phyloP scores from a whole-genome alignment of 106 monocot species.

The Iris macrosiphon region DNA sequence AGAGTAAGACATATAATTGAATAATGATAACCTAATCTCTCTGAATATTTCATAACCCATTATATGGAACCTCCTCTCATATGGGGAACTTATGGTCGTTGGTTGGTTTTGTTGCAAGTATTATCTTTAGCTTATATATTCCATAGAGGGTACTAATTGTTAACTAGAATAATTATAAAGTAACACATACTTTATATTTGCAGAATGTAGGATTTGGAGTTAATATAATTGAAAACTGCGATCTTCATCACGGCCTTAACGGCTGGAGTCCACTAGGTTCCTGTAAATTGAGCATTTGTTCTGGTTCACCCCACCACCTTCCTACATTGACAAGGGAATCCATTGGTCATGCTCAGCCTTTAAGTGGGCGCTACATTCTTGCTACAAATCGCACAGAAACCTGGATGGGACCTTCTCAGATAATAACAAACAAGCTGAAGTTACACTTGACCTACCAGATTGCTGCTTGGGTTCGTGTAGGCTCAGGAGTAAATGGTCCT shows the following conservation, averaged over 20 bases:
- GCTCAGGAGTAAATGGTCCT: constrained; percentile 34
- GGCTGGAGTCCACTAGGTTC: constrained; percentile 78
- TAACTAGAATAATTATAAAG: too few species aligned
- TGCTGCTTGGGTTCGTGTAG: constrained; percentile 77
- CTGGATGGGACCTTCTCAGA: constrained; percentile 95
- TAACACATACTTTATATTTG: constrained; percentile 11
- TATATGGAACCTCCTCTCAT: too few species aligned
- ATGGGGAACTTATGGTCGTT: too few species aligned
- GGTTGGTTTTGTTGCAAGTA: too few species aligned
- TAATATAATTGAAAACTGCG: constrained; percentile 70
- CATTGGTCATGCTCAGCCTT: constrained; percentile 20
- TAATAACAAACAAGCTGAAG: constrained; percentile 55
- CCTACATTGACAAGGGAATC: constrained; percentile 41
- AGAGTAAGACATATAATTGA: too few species aligned
- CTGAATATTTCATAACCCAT: too few species aligned
- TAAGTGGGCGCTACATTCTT: constrained; percentile 46
- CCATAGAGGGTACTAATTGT: too few species aligned
- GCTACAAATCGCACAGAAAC: constrained; percentile 49
- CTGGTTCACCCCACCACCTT: constrained; percentile 43
- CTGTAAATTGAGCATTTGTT: constrained; percentile 43
- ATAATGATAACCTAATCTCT: too few species aligned
- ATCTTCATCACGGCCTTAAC: constrained; percentile 47
- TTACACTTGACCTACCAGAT: constrained; percentile 66
- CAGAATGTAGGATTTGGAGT: constrained; percentile 63
- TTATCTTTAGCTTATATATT: too few species aligned